Evolutionary conservation across 805 yeast genomes (phyloP).

Genomic region (Wickerhamomyces queroliae): DNA sequence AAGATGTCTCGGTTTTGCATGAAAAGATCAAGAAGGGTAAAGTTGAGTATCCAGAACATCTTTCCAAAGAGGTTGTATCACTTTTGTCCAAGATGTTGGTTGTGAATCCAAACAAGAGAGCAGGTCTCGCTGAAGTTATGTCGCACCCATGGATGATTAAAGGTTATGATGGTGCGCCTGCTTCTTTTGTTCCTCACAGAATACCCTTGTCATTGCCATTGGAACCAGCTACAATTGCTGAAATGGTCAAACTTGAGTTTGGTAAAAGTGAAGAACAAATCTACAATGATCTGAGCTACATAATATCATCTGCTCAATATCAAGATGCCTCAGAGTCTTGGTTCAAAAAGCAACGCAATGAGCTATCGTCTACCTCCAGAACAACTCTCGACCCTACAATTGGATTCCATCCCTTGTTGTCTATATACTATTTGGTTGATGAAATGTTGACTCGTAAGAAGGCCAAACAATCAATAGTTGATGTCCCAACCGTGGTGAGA

Average conservation of each 20-base stretch:
- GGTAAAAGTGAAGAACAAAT: conserved; percentile 59
- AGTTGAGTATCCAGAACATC: conserved; percentile 83
- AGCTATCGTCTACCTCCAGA: no score
- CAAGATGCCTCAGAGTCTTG: conserved; percentile 55
- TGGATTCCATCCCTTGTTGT: conserved; percentile 83
- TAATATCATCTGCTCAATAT: conserved; percentile 64
- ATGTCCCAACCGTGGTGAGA: conserved; percentile 21
- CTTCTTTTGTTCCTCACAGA: conserved; percentile 71
- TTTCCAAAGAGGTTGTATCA: conserved; percentile 76
- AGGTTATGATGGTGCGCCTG: conserved; percentile 73
- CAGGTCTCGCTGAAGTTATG: conserved; percentile 69
- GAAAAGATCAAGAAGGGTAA: conserved; percentile 89
- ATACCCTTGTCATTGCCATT: conserved; percentile 68
- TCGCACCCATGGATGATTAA: conserved; percentile 93
- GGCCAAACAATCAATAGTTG: conserved; percentile 42
- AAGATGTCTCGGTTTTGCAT: conserved; percentile 84
- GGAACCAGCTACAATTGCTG: conserved; percentile 59
- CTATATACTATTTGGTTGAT: conserved; percentile 79
- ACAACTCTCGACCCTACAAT: conserved; percentile 70
- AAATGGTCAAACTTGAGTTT: conserved; percentile 75
- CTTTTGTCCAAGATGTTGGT: conserved; percentile 84
- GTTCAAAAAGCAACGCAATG: conserved; percentile 48
- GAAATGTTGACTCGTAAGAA: conserved; percentile 74
- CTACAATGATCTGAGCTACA: conserved; percentile 44
- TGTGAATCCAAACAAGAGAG: conserved; percentile 81